Percentiles rank a stretch among this genome's conserved stretches.
Evolutionary conservation across 1,284 basidiomycete genomes (phyloP).

Genomic region (Cutaneotrichosporon spelunceum): DNA sequence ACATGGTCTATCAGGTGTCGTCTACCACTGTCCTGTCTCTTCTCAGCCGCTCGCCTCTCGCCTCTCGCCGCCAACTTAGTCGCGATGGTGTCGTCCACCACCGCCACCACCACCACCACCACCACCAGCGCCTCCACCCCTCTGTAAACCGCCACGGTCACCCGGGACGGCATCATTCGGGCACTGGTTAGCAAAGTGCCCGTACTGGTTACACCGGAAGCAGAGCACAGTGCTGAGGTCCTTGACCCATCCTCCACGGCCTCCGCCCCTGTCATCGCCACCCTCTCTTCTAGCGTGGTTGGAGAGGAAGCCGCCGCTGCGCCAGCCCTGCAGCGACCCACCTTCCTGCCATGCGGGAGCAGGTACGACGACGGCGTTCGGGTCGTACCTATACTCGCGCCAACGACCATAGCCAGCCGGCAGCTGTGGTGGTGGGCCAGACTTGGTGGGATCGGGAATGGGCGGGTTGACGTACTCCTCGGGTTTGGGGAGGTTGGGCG

Average conservation of each 20-base stretch:
- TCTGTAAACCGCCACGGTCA: slow-evolving; percentile 45
- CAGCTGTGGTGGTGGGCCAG: slow-evolving; percentile 76
- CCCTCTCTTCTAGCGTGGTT: slow-evolving; percentile 36
- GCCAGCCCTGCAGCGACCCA: slow-evolving; percentile 41
- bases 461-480: slow-evolving; percentile 75
- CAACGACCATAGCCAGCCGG: slow-evolving; percentile 66
- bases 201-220: slow-evolving; percentile 66
- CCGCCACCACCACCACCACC: neutral
- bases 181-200: slow-evolving; percentile 93
- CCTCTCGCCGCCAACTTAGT: neutral
- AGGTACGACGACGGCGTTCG: slow-evolving; percentile 52
- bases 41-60: neutral
- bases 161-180: slow-evolving; percentile 58
- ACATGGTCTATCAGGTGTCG: neutral
- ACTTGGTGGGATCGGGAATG: slow-evolving; percentile 68
- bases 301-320: slow-evolving; percentile 40
- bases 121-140: neutral
- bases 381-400: slow-evolving; percentile 75
- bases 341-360: slow-evolving; percentile 46
- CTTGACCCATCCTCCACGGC: slow-evolving; percentile 41
- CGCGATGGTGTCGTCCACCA: neutral
- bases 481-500: slow-evolving; percentile 57
- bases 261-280: slow-evolving; percentile 30
- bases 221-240: slow-evolving; percentile 77
- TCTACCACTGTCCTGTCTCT: neutral